Percentiles rank a stretch among this genome's conserved stretches.
These are phyloP conservation scores for Hamamelis virginiana DNA, from an alignment of 164 flowering plant species.

Conservation along the genomic window DNA sequence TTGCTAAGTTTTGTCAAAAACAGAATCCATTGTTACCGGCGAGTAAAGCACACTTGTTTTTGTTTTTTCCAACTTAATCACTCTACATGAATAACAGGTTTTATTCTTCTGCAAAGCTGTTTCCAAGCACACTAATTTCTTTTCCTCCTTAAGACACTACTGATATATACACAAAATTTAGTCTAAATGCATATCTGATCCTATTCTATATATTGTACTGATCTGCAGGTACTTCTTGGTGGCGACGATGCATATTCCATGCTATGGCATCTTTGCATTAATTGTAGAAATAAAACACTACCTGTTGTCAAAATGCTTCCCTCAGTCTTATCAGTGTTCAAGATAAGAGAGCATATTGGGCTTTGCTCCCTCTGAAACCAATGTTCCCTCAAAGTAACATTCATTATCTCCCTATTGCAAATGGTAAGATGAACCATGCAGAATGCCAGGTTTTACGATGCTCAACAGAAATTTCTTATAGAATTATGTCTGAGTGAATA, in stretches of 20 bases:
- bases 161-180: neutral
- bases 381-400: too few species aligned
- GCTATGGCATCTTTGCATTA: slow-evolving; percentile 37
- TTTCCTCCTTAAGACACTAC: too few species aligned
- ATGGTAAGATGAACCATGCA: too few species aligned
- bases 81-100: neutral
- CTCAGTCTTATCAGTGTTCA: slow-evolving; percentile 17
- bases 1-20: too few species aligned
- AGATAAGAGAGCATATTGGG: slow-evolving; percentile 2
- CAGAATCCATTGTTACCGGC: neutral
- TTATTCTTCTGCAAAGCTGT: neutral
- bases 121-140: too few species aligned
- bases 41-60: neutral
- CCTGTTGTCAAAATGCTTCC: slow-evolving; percentile 34
- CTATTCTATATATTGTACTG: neutral
- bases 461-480: too few species aligned
- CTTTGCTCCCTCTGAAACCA: neutral
- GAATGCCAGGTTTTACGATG: too few species aligned
- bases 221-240: slow-evolving; percentile 47
- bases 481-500: too few species aligned
- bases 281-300: slow-evolving; percentile 30
- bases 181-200: neutral
- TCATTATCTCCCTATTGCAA: too few species aligned
- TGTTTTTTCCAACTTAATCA: neutral
- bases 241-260: slow-evolving; percentile 42